These are phyloP conservation scores for Zygosaccharomyces kombuchaensis DNA, from an alignment of 805 yeast genomes.

Conservation along the genomic window DNA sequence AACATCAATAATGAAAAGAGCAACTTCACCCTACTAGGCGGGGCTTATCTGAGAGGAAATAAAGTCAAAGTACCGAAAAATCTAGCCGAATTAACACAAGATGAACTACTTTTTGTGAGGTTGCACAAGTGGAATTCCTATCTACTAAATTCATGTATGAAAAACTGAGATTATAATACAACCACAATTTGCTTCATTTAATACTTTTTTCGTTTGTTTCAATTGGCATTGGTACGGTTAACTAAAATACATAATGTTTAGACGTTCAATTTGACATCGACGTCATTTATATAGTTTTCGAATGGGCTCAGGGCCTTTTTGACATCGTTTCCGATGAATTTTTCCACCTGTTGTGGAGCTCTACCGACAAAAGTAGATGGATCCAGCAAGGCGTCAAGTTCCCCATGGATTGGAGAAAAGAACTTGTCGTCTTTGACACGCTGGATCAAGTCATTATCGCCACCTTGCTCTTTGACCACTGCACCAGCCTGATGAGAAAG, in stretches of 20 bases:
- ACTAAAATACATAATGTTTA: conserved; percentile 32
- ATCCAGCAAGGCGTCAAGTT: conserved; percentile 75
- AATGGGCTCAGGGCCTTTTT: conserved; percentile 73
- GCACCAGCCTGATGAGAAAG: conserved; percentile 96
- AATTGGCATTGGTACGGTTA: not conserved
- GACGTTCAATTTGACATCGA: conserved; percentile 75
- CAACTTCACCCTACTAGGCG: conserved; percentile 23
- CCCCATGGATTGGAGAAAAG: conserved; percentile 84
- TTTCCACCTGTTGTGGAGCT: conserved; percentile 96
- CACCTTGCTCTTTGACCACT: conserved; percentile 97
- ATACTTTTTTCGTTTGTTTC: not conserved
- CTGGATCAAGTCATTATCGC: conserved; percentile 94
- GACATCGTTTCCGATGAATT: conserved; percentile 82
- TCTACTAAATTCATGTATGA: conserved; percentile 36
- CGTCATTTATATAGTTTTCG: conserved; percentile 53
- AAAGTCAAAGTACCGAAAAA: conserved; percentile 52
- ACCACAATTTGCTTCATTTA: not conserved
- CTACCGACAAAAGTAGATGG: conserved; percentile 96
- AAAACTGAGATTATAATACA: not conserved
- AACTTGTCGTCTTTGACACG: conserved; percentile 72
- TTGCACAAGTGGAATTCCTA: conserved; percentile 62
- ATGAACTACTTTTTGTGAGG: conserved; percentile 46
- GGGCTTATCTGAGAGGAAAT: conserved; percentile 51
- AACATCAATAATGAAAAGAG: conserved; percentile 41
- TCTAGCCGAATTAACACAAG: conserved; percentile 52